These are phyloP conservation scores for Dovyalis caffra DNA, from an alignment of 345 rosid genomes.

Conservation along the genomic window DNA sequence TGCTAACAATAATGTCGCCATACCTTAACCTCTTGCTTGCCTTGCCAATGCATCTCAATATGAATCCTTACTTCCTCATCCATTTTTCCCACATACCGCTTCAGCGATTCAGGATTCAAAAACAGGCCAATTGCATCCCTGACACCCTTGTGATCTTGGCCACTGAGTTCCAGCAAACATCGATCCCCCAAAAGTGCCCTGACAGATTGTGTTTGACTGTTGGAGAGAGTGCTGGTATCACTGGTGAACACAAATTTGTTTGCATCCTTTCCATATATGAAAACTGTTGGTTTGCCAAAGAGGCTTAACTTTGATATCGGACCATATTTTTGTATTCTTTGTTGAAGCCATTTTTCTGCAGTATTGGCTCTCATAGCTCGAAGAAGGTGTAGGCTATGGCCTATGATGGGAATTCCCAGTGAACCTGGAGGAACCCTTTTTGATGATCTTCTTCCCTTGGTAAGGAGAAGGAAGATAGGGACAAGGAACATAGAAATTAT, in stretches of 20 bases:
- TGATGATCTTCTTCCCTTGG: conserved; percentile 14
- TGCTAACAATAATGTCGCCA: no score
- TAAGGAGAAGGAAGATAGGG: conserved; percentile 28
- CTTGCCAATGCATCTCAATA: conserved; percentile 40
- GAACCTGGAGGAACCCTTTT: conserved; percentile 52
- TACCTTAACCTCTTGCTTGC: no score
- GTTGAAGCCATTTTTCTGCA: conserved; percentile 39
- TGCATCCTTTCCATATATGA: conserved; percentile 49
- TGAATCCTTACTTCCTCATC: conserved; percentile 48
- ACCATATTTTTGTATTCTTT: conserved; percentile 41
- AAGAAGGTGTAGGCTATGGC: conserved; percentile 51
- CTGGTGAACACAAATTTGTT: conserved; percentile 48
- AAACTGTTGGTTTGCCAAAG: conserved; percentile 44
- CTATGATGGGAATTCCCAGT: conserved; percentile 50
- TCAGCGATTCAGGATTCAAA: conserved; percentile 58
- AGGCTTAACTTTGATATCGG: conserved; percentile 46
- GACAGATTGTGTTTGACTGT: conserved; percentile 37
- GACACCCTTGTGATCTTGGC: conserved; percentile 45
- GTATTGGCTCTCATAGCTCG: conserved; percentile 45
- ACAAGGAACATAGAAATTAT: conserved; percentile 22
- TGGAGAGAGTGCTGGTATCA: conserved; percentile 26
- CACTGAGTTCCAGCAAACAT: conserved; percentile 25
- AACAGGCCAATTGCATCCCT: conserved; percentile 46
- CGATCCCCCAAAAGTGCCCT: conserved; percentile 34
- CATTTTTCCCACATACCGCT: conserved; percentile 45